phyloP scores from a whole-genome alignment of 768 basidiomycete species.

The Exidia glandulosa region DNA sequence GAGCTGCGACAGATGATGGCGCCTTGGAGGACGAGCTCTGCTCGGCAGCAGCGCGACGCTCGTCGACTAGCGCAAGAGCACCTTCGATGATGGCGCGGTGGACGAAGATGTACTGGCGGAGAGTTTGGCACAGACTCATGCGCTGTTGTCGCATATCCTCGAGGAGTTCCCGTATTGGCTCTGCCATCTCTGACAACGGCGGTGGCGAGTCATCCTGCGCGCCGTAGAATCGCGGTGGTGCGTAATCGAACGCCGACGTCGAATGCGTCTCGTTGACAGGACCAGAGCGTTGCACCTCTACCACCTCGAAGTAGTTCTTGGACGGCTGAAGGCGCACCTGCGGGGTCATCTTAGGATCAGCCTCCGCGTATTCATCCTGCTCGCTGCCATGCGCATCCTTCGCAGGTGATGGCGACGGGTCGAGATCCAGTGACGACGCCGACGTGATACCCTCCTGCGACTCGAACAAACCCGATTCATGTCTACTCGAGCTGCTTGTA shows the following conservation, averaged over 20 bases:
- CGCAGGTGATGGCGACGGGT: no score
- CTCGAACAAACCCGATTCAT: no score
- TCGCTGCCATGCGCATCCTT: no score
- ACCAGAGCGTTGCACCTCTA: conserved; percentile 5
- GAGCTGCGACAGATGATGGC: neutral
- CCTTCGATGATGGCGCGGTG: conserved; percentile 80
- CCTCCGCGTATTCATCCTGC: no score
- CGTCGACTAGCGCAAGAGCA: conserved; percentile 63
- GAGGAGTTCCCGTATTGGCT: conserved; percentile 72
- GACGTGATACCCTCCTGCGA: no score
- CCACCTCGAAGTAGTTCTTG: conserved; percentile 10
- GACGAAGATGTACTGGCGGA: conserved; percentile 90
- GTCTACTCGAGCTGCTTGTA: no score
- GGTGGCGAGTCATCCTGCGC: conserved; percentile 34
- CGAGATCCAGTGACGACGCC: no score
- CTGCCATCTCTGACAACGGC: conserved; percentile 48
- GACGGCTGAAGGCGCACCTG: no score
- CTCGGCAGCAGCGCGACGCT: conserved; percentile 33
- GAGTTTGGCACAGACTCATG: conserved; percentile 92
- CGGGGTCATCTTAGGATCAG: no score
- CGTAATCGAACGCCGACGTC: conserved; percentile 36
- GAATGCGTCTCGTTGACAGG: neutral
- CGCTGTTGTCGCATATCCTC: conserved; percentile 94
- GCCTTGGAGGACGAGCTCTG: neutral
- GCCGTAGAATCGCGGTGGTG: conserved; percentile 47